Conservation (phyloP, 495 filamentous ascomycete genomes). For the Evernia prunastri region DNA sequence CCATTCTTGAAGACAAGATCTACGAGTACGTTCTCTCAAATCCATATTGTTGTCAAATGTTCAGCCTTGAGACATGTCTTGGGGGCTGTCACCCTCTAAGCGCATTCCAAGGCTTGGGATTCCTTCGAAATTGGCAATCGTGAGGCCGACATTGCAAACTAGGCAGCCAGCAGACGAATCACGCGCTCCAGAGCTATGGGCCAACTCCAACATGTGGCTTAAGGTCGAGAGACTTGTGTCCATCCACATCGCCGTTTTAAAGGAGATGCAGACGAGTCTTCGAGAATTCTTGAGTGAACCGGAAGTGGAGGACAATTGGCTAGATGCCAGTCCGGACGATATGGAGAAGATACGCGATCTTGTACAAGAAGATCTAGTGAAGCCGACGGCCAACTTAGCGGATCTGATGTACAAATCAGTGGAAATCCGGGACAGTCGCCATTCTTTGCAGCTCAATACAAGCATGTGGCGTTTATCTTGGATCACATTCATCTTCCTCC, state of each 20-base stretch:
- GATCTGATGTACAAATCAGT: constrained; percentile 49
- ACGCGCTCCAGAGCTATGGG: constrained; percentile 50
- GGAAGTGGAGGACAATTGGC: constrained; percentile 25
- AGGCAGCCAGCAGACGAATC: constrained; percentile 46
- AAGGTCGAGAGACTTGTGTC: constrained; percentile 49
- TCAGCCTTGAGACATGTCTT: background rate
- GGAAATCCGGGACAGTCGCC: constrained; percentile 46
- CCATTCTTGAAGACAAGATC: constrained; percentile 48
- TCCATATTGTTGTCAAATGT: background rate
- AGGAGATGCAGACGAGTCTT: constrained; percentile 41
- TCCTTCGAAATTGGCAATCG: background rate
- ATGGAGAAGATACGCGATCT: constrained; percentile 25
- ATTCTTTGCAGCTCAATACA: constrained; percentile 44
- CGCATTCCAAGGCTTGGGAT: background rate
- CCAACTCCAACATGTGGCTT: constrained; percentile 44
- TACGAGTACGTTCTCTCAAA: constrained; percentile 33
- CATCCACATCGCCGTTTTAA: constrained; percentile 42
- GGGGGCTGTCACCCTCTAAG: background rate
- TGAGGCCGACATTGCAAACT: background rate
- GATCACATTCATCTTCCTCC: constrained; percentile 52
- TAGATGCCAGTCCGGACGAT: constrained; percentile 21
- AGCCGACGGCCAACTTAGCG: constrained; percentile 31
- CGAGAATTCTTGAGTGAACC: constrained; percentile 30
- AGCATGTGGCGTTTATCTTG: constrained; percentile 36
- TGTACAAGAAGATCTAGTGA: constrained; percentile 20